A percentile compares a stretch with the other conserved stretches of the same genome.
These are phyloP conservation scores for Trypanosoma lewisi DNA, from an alignment of 208 protist species.

Conservation along the genomic window DNA sequence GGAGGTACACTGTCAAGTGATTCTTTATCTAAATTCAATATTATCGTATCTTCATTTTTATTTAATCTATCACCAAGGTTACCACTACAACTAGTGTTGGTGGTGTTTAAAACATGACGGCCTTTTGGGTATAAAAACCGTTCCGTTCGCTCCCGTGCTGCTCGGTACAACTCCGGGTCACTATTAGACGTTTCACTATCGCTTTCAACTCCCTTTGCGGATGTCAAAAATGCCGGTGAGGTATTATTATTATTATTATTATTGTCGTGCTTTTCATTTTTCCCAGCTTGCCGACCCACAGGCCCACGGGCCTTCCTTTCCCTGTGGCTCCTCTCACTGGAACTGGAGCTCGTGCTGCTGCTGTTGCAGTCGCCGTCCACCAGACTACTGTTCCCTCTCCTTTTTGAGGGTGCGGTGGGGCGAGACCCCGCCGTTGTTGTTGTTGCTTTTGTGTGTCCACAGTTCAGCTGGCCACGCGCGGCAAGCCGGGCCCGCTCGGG, in stretches of 20 bases:
- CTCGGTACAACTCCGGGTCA: constrained; percentile 47
- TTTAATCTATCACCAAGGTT: too few relatives aligned
- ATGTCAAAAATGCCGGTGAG: constrained; percentile 5
- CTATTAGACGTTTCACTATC: constrained; percentile 23
- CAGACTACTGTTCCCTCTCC: constrained; percentile 24
- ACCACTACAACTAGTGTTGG: neutral
- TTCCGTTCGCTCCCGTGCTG: constrained; percentile 33
- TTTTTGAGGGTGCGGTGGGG: neutral
- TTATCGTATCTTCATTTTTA: too few relatives aligned
- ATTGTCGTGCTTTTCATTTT: neutral
- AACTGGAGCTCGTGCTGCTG: constrained; percentile 42
- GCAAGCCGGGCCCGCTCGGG: constrained; percentile 45
- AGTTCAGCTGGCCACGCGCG: constrained; percentile 46
- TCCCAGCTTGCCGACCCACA: too few relatives aligned
- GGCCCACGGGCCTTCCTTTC: neutral
- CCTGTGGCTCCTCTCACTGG: neutral
- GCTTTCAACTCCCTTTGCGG: neutral
- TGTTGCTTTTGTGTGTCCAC: neutral
- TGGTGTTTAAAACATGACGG: neutral
- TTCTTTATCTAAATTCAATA: neutral
- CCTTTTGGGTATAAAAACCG: constrained; percentile 43
- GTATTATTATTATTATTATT: neutral
- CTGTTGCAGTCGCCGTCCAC: neutral
- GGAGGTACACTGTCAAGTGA: neutral
- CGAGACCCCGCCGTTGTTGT: neutral